Percentiles rank a stretch among this genome's conserved stretches.
phyloP scores from a whole-genome alignment of 306 rosid species.

The Gastrolobium villosum region DNA sequence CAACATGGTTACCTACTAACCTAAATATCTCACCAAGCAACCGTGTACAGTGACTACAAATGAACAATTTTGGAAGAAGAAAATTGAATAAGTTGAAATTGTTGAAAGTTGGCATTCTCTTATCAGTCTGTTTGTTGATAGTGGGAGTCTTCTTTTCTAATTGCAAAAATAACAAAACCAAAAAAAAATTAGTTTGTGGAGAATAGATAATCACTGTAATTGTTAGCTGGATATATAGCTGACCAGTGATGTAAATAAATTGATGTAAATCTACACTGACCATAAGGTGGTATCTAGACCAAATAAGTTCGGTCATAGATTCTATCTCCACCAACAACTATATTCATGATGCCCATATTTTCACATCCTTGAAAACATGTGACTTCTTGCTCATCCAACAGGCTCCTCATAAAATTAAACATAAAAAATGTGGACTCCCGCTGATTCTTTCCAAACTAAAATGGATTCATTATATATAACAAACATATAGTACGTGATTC shows the following conservation, averaged over 20 bases:
- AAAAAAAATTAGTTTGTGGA: neutral
- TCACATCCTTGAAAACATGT: neutral
- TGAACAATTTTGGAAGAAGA: constrained; percentile 6
- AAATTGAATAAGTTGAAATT: neutral
- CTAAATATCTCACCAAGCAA: neutral
- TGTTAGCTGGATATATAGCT: neutral
- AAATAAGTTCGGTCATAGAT: neutral
- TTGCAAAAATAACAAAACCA: neutral
- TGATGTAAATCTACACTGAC: neutral
- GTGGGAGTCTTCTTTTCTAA: constrained; percentile 15
- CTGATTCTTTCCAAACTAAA: constrained; percentile 19
- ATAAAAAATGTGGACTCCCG: neutral
- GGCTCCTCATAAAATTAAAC: neutral
- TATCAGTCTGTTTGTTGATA: neutral
- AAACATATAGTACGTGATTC: constrained; percentile 22
- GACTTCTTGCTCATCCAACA: neutral
- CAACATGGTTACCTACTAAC: neutral
- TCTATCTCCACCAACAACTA: constrained; percentile 18
- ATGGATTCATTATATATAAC: neutral
- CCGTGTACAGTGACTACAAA: constrained; percentile 5
- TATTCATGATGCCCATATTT: constrained; percentile 3
- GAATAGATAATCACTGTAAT: neutral
- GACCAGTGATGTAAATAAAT: neutral
- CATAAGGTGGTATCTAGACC: neutral
- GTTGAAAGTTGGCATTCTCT: neutral